Conservation (phyloP, 805 yeast species). For the Phaffomyces antillensis region DNA sequence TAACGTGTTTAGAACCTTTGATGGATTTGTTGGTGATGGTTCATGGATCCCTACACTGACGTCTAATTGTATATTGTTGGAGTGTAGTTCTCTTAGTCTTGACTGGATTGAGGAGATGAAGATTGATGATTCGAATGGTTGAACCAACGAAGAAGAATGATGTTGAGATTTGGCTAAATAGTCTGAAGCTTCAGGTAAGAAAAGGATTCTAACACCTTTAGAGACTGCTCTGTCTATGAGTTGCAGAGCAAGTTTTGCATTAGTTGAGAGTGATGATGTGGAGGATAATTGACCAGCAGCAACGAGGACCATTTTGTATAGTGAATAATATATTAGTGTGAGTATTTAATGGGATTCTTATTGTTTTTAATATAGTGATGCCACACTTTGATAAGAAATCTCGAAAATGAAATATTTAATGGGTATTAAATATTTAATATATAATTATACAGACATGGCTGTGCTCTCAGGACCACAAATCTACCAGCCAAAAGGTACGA, state of each 20-base stretch:
- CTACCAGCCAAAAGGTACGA: conserved; percentile 24
- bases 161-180: conserved; percentile 54
- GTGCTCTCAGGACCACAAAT: conserved; percentile 25
- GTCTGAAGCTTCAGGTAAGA: conserved; percentile 92
- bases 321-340: neutral
- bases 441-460: too few species aligned
- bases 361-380: too few species aligned
- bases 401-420: too few species aligned
- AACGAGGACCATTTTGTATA: conserved; percentile 40
- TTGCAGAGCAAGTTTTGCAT: conserved; percentile 50
- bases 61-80: conserved; percentile 28
- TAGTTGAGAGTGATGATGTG: conserved; percentile 50
- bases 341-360: too few species aligned
- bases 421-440: too few species aligned
- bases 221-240: conserved; percentile 60
- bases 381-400: neutral
- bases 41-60: conserved; percentile 89
- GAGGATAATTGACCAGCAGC: conserved; percentile 90
- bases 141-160: conserved; percentile 54
- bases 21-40: conserved; percentile 40
- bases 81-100: conserved; percentile 32
- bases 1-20: conserved; percentile 61
- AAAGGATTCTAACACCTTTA: conserved; percentile 57
- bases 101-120: conserved; percentile 38
- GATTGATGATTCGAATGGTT: conserved; percentile 33